Base-by-base conservation (phyloP, 768 basidiomycete genomes). In the Tephrocybe sp. region DNA sequence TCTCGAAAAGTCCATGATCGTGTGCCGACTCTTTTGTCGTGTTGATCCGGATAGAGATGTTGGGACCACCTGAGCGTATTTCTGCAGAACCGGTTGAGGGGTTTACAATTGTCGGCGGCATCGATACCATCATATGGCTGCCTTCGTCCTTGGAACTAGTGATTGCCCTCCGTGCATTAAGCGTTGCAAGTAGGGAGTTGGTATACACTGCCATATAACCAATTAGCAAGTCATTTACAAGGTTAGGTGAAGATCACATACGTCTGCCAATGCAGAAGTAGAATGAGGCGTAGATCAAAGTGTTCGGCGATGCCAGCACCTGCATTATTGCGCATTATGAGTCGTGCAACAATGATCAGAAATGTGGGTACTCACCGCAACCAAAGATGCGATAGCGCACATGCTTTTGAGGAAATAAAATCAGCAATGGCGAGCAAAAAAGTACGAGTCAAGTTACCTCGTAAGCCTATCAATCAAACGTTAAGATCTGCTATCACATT, bases 301-400 rank as follows among this genome's bases (percentile, higher is more conserved):
- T 61, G 15, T 53, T 53, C 9, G 63, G 62, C 1, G 66, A 65
- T 4, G 49, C 47, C 23, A 61, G 48, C 10, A 67, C 52, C 67
- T 69, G 38, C 12, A 31, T 3, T 44, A 4, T 4, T 34, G 33
- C 4, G 6, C 15, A n/a, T 4, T 10, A 34, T 34, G n/a, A n/a
- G n/a, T n/a, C n/a, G n/a, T n/a, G n/a, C n/a, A n/a, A n/a, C n/a
- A n/a, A n/a, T n/a, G n/a, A n/a, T n/a, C 33, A n/a, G 33, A 34
- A 9, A n/a, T n/a, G 4, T 12, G 15, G 15, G 33, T 34, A 34
- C 71, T 18, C 59, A 73, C 74, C 16, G 68, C 71, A 10, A 79
- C 64, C 9, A 81, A 61, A 3, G 79, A 75, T 4, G 70, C 66
- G 29, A 80, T 56, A 3, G 79, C 79, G 45, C 73, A 78, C 5